Evolutionary conservation across 2,329 filamentous ascomycete genomes (phyloP).

Genomic region (Stagonosporopsis tanaceti): DNA sequence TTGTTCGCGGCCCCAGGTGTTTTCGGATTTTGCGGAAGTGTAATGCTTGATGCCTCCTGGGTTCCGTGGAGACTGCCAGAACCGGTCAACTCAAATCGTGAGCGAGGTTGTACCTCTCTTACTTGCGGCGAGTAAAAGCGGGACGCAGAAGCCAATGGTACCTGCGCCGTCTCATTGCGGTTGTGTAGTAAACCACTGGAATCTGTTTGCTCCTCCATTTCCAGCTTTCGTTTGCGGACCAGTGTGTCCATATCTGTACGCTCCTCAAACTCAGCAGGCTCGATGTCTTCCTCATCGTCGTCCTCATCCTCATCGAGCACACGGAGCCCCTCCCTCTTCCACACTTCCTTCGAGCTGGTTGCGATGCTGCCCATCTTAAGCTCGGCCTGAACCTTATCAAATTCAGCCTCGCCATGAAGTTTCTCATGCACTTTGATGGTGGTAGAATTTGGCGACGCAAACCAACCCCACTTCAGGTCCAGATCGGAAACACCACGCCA

Average conservation of each 20-base stretch:
- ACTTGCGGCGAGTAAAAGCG: background rate
- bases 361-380: constrained; percentile 45
- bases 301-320: constrained; percentile 52
- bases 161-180: background rate
- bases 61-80: background rate
- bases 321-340: constrained; percentile 59
- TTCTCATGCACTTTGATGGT: constrained; percentile 49
- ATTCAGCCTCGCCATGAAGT: constrained; percentile 52
- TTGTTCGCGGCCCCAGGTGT: background rate
- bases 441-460: constrained; percentile 50
- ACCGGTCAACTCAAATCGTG: background rate
- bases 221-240: constrained; percentile 49
- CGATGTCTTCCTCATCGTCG: constrained; percentile 50
- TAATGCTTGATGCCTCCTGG: background rate
- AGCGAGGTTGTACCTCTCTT: constrained; percentile 2
- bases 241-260: constrained; percentile 47
- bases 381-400: constrained; percentile 48
- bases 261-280: constrained; percentile 30
- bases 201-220: constrained; percentile 30
- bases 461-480: constrained; percentile 58
- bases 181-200: constrained; percentile 2
- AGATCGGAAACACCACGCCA: constrained; percentile 55
- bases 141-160: background rate
- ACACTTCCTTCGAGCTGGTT: constrained; percentile 54
- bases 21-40: background rate